Base-by-base conservation (phyloP, 257 asterid genomes). In the Fraxinus excelsior region DNA sequence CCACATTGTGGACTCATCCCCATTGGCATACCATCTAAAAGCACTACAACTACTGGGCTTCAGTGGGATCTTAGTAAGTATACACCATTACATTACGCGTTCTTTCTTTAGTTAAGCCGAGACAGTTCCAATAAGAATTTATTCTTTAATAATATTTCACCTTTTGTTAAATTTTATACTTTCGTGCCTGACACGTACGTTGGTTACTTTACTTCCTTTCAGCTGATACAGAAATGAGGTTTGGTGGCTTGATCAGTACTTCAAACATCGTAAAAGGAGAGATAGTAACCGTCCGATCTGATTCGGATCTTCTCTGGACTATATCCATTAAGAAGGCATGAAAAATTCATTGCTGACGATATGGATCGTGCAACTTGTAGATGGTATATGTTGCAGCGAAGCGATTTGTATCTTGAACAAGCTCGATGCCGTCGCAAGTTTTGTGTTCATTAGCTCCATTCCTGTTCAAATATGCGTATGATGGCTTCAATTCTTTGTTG, bases 1-100 rank as follows among this genome's bases (percentile, higher is more conserved):
- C 97, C 98, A 10, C 98, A 96, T 60, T 96, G 98, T 70, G 97
- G 98, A 71, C 92, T 96, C 82, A 80, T 92, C 68, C 99, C 99
- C 65, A 87, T 93, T 70, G 83, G 86, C 34, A 86, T 80, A 74
- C 86, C 91, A 37, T 91, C 97, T 18, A 79, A 86, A 78, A 82
- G 90, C 44, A 90, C 83, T 72, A 85, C 92, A 68, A 93, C 99
- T 70, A 91, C 96, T 0, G 98, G 99, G 69, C 98, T 95, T 53
- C 73, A 89, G 78, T 95, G 99, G 99, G 87, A 96, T 86, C 91
- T 96, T 2, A 80, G 99, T 93, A 79, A 89, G 97, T 85, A 73
- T 74, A 29, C 16, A 25, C 56, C 51, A 56, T 23, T 18, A 31
- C 73, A 34, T 53, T 67, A 25, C 38, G 38, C 44, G 21, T 68